Evolutionary conservation across 140 eudicot genomes (phyloP).

Genomic region (Flaveria floridana): DNA sequence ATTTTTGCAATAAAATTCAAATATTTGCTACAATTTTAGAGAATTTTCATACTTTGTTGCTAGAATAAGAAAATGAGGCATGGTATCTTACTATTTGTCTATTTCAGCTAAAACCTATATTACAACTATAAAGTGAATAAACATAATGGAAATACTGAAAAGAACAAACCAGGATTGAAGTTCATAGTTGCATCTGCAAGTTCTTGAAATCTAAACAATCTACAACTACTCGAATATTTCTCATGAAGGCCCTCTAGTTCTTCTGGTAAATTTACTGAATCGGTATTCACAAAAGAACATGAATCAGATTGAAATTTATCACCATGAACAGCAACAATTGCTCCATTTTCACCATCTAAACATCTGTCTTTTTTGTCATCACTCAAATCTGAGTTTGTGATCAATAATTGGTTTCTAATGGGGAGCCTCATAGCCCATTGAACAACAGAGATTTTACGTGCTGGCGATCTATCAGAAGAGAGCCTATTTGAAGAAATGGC

Average conservation of each 20-base stretch:
- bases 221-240: constrained; percentile 62
- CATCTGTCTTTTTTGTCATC: constrained; percentile 17
- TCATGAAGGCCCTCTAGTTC: constrained; percentile 73
- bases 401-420: constrained; percentile 38
- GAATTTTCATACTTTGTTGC: not conserved
- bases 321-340: constrained; percentile 44
- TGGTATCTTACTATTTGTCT: not conserved
- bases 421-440: constrained; percentile 84
- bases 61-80: constrained; percentile 3
- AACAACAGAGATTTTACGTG: constrained; percentile 62
- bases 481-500: constrained; percentile 36
- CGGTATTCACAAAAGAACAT: constrained; percentile 21
- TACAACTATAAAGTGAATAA: not conserved
- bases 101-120: not conserved
- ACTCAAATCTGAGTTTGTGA: constrained; percentile 38
- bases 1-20: not conserved
- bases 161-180: constrained; percentile 60
- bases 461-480: constrained; percentile 32
- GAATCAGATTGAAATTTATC: constrained; percentile 24
- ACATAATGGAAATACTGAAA: not conserved
- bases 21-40: not conserved
- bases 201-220: constrained; percentile 66
- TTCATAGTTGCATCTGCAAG: constrained; percentile 65
- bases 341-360: constrained; percentile 44
- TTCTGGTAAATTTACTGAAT: constrained; percentile 40